Evolutionary conservation across 108 stramenopile species (phyloP), one percentile per base, ranked within the genome.

Genomic region (Fistulifera solaris): DNA sequence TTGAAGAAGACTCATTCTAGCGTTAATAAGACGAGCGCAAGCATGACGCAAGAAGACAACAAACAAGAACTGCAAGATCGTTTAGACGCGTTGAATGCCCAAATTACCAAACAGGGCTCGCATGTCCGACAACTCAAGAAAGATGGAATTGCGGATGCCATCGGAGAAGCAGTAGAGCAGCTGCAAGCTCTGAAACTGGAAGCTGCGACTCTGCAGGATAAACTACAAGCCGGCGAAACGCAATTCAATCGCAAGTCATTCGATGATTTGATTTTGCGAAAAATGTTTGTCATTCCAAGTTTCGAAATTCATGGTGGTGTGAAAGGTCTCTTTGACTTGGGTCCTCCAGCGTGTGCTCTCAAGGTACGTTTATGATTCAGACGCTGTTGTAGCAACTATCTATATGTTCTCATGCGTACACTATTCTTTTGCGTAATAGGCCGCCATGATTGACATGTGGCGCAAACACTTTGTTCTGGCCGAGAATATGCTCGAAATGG

Each of bases 261-360:
- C 56, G 97, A 99, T 69, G 95, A 98, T 52, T 56, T 96, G 61
- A 67, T 99, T 17, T 58, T 97, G 58, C 90, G 97, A 27, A 94
- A 96, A 61, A 98, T 99, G 96, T 98, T 98, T 76, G 95, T 99
- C 44, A 87, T 98, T 35, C 97, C 97, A 12, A 73, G 86, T 12
- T 99, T 99, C 61, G 99, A 99, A 76, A 99, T 99, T 44, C 97
- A 99, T 73, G 95, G 96, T 49, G 97, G 97, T 56, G 96, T 96
- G 43, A 94, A 94, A 55, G 99, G 99, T 24, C 75, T 99, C 35
- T 98, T 91, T 66, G 99, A 99, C 80, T 73, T 96, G 40, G 99
- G 99, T 51, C 99, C 99, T 31, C 96, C 97, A 1, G 96, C 94
- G 18, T 94, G 93, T 61, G 93, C 92, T 17, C 66, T 99, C 39